These are phyloP conservation scores for Reutealis trisperma DNA, from an alignment of 345 rosid genomes.

Conservation along the genomic window DNA sequence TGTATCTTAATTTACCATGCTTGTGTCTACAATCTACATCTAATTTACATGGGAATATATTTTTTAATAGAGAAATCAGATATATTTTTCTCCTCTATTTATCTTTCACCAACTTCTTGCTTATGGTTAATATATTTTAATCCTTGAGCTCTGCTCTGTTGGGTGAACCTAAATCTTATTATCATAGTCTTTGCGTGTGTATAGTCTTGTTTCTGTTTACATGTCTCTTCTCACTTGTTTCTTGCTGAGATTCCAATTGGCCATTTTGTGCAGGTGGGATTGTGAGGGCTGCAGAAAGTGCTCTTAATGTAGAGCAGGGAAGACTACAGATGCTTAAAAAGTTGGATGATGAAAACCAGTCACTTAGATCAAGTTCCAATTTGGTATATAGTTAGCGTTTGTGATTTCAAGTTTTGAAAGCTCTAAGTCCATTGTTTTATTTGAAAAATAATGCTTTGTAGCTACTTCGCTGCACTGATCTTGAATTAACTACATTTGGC, in stretches of 20 bases:
- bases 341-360: conserved; percentile 49
- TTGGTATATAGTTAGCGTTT: conserved; percentile 42
- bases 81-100: neutral
- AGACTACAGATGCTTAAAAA: conserved; percentile 68
- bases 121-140: neutral
- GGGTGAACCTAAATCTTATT: neutral
- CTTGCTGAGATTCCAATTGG: neutral
- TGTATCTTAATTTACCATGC: neutral
- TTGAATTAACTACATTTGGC: neutral
- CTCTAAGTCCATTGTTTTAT: conserved; percentile 2
- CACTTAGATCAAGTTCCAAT: conserved; percentile 44
- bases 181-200: no score
- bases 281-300: conserved; percentile 69
- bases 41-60: neutral
- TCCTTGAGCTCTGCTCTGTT: neutral
- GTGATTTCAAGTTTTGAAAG: neutral
- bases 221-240: neutral
- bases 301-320: conserved; percentile 60
- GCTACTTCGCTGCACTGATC: neutral
- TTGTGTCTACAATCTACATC: neutral
- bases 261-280: conserved; percentile 42
- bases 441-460: neutral
- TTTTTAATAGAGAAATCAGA: neutral
- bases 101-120: conserved; percentile 5
- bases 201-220: neutral